Evolutionary conservation across 2,329 filamentous ascomycete species (phyloP).

Genomic region (Pseudocercospora pini-densiflorae): DNA sequence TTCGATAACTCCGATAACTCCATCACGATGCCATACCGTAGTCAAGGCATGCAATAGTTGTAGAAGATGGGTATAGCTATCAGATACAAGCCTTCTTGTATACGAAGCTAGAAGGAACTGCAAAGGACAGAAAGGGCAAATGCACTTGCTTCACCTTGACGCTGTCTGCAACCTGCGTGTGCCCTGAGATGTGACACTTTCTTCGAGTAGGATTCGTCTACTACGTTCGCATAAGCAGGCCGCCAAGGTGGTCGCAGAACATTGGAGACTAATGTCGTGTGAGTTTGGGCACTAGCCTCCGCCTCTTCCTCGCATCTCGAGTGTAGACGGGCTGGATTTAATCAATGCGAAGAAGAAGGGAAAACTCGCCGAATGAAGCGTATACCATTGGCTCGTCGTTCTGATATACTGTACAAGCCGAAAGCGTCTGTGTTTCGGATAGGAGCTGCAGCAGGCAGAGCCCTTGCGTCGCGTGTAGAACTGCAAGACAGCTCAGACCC

Average conservation of each 20-base stretch:
- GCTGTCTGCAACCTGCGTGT: background rate
- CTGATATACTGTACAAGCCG: slow-evolving; percentile 9
- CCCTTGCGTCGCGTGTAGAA: slow-evolving; percentile 10
- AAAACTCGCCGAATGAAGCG: slow-evolving; percentile 3
- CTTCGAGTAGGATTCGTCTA: background rate
- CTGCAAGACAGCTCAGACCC: slow-evolving; percentile 3
- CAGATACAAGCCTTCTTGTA: background rate
- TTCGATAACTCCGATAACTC: slow-evolving; percentile 1
- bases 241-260: background rate
- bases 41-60: background rate
- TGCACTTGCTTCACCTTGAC: slow-evolving; percentile 6
- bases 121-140: slow-evolving; percentile 1
- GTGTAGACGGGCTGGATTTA: slow-evolving; percentile 11
- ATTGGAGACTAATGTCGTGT: slow-evolving; percentile 6
- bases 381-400: slow-evolving; percentile 20
- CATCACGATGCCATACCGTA: slow-evolving; percentile 20
- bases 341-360: slow-evolving; percentile 1
- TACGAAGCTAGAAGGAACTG: background rate
- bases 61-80: background rate
- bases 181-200: background rate
- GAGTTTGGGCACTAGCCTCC: slow-evolving; percentile 7
- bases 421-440: slow-evolving; percentile 20
- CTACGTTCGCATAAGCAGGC: slow-evolving; percentile 5
- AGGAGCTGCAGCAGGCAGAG: slow-evolving; percentile 17
- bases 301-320: slow-evolving; percentile 18